Evolutionary conservation across 192 early-diverging fungal species (phyloP).

Genomic region (Entomortierella lignicola): DNA sequence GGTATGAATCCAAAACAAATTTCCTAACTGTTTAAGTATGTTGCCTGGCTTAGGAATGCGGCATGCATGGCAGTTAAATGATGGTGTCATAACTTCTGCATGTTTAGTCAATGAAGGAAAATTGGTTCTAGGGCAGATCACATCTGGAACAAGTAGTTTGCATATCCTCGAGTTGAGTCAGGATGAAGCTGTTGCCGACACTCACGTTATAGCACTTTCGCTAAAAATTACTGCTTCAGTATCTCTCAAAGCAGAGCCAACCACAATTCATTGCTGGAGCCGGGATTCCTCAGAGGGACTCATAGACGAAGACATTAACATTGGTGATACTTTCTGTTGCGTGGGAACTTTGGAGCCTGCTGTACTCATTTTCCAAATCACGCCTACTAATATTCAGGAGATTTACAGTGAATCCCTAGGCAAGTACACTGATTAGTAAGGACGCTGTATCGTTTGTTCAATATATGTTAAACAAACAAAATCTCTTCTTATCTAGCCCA

Average conservation of each 20-base stretch:
- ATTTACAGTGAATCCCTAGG: constrained; percentile 29
- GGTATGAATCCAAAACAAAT: not conserved
- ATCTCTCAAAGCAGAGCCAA: constrained; percentile 23
- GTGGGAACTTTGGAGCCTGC: constrained; percentile 41
- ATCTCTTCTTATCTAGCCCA: constrained; percentile 10
- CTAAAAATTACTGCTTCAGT: constrained; percentile 2
- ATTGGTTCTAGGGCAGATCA: constrained; percentile 26
- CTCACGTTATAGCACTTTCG: not conserved
- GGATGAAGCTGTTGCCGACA: not conserved
- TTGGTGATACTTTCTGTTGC: constrained; percentile 7
- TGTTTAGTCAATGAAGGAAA: constrained; percentile 19
- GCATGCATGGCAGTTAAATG: not conserved
- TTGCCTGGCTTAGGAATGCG: constrained; percentile 1
- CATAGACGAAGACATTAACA: not conserved
- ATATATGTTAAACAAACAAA: not conserved
- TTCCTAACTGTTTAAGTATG: not conserved
- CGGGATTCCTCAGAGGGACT: too few relatives aligned
- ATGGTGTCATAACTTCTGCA: constrained; percentile 21
- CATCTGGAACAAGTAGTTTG: constrained; percentile 14
- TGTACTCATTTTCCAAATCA: constrained; percentile 20
- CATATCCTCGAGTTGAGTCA: constrained; percentile 15
- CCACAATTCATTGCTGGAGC: constrained; percentile 37
- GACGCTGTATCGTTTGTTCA: too few relatives aligned
- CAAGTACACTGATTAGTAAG: not conserved
- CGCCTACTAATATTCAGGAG: not conserved